phyloP scores from a whole-genome alignment of 2,329 filamentous ascomycete species.

The Endoconidiophora polonica region DNA sequence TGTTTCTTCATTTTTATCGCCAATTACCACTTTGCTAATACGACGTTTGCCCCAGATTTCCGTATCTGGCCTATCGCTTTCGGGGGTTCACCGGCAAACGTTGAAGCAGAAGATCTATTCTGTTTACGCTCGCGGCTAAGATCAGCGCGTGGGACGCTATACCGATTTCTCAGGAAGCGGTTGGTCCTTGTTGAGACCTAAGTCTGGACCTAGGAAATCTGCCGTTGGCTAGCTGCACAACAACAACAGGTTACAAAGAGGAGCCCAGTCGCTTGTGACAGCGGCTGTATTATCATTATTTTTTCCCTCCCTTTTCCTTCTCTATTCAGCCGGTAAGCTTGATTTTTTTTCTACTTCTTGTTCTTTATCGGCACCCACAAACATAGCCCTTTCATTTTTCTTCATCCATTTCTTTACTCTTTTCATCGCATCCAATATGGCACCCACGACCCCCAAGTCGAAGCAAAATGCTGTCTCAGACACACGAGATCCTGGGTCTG shows the following conservation, averaged over 20 bases:
- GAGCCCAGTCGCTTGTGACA: neutral
- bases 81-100: neutral
- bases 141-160: neutral
- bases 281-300: too few relatives aligned
- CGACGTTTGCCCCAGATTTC: neutral
- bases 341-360: neutral
- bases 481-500: neutral
- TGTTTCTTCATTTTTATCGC: neutral
- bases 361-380: neutral
- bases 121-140: neutral
- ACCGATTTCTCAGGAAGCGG: neutral
- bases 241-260: slow-evolving; percentile 1
- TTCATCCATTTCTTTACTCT: neutral
- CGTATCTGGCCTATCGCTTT: neutral
- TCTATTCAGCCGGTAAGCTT: neutral
- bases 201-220: too few relatives aligned
- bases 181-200: too few relatives aligned
- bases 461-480: neutral
- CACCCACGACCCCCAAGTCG: neutral
- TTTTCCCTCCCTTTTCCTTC: neutral
- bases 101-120: too few relatives aligned
- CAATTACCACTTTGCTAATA: neutral
- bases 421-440: neutral
- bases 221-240: neutral
- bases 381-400: neutral